These are phyloP conservation scores for Lentinula boryana DNA, from an alignment of 768 basidiomycete species.

Conservation along the genomic window DNA sequence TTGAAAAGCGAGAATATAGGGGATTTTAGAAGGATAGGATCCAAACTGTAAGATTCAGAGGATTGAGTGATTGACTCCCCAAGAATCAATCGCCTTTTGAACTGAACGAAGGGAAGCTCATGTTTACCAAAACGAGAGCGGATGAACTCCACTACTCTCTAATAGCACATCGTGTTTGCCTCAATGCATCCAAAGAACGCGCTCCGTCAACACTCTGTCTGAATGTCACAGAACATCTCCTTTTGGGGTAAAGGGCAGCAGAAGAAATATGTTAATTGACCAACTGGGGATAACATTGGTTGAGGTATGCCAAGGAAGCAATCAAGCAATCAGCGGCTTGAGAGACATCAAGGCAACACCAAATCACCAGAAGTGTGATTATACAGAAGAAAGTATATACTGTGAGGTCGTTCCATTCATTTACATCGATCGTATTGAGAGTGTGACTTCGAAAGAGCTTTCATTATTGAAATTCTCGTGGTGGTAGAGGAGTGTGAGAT, in stretches of 20 bases:
- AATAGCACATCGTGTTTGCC: conserved; percentile 34
- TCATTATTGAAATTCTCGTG: background rate
- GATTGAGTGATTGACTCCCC: background rate
- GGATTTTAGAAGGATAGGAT: conserved; percentile 4
- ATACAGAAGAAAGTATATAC: background rate
- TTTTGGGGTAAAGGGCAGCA: background rate
- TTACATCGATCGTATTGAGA: background rate
- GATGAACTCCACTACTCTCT: conserved; percentile 23
- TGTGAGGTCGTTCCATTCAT: background rate
- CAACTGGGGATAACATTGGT: background rate
- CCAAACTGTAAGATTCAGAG: background rate
- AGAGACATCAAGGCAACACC: background rate
- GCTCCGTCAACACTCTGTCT: background rate
- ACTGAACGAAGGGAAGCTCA: conserved; percentile 9
- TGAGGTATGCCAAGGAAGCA: background rate
- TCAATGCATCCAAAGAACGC: conserved; percentile 18
- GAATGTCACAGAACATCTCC: conserved; percentile 3
- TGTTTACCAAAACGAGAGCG: conserved; percentile 6
- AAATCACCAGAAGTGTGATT: background rate
- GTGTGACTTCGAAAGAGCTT: background rate
- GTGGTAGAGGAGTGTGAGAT: background rate
- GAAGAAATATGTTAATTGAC: background rate
- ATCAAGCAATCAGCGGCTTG: background rate
- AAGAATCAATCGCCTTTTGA: conserved; percentile 16
- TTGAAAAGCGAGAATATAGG: background rate